These are phyloP conservation scores for Symbiodinium pilosum DNA, from an alignment of 73 alveolate species.

Conservation along the genomic window DNA sequence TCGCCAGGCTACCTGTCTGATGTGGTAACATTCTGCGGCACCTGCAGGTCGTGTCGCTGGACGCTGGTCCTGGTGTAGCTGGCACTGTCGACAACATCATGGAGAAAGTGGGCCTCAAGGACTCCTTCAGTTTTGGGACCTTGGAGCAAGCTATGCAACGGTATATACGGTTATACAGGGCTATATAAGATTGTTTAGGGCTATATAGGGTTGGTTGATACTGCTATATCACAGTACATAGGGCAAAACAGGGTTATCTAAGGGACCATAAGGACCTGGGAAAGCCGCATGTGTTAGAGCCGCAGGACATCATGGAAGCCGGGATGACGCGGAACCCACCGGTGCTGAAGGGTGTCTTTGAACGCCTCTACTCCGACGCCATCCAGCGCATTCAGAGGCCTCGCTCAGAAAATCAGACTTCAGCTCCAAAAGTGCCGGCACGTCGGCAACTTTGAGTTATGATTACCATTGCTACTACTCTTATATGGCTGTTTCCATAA, in stretches of 20 bases:
- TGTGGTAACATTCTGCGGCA: background rate
- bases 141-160: background rate
- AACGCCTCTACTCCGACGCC: conserved; percentile 90
- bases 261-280: background rate
- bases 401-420: background rate
- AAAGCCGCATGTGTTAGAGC: background rate
- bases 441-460: no score
- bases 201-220: background rate
- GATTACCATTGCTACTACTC: no score
- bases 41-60: conserved; percentile 49
- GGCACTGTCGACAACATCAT: conserved; percentile 60
- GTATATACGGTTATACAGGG: no score
- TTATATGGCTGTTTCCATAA: no score
- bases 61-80: conserved; percentile 92
- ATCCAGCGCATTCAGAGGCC: conserved; percentile 91
- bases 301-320: conserved; percentile 73
- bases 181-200: no score
- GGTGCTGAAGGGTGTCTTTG: conserved; percentile 88
- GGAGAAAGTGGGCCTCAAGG: conserved; percentile 92
- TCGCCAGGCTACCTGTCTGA: background rate
- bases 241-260: no score
- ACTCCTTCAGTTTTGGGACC: background rate
- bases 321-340: conserved; percentile 71
- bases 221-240: background rate
- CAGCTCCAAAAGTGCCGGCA: no score